Conservation (phyloP, 1,284 basidiomycete species). For the Afroboletus lepidellus region DNA sequence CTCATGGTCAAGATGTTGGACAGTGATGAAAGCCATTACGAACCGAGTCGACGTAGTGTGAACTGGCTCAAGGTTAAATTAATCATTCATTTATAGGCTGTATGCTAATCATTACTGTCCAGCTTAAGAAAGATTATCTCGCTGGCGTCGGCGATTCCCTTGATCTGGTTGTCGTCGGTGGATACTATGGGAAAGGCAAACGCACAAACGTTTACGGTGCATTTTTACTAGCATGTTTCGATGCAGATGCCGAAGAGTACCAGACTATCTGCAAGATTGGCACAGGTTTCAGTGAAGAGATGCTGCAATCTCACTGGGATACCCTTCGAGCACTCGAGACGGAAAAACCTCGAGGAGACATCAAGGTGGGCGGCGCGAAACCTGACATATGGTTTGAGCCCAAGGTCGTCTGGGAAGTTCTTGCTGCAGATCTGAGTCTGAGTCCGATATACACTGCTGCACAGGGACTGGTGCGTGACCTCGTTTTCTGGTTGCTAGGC, state of each 20-base stretch:
- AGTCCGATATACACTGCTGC: slow-evolving; percentile 97
- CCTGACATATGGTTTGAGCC: slow-evolving; percentile 96
- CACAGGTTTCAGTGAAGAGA: slow-evolving; percentile 95
- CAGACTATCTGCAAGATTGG: slow-evolving; percentile 99
- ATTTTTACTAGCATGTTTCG: slow-evolving; percentile 93
- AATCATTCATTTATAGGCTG: not conserved
- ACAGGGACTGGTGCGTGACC: slow-evolving; percentile 80
- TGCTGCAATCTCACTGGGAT: slow-evolving; percentile 81
- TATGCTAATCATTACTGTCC: not conserved
- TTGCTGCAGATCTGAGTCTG: slow-evolving; percentile 94
- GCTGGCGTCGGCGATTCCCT: slow-evolving; percentile 97
- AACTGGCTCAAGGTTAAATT: slow-evolving; percentile 93
- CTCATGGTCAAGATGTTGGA: slow-evolving; percentile 99
- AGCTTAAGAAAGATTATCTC: slow-evolving; percentile 98
- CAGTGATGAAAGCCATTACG: slow-evolving; percentile 88
- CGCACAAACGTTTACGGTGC: slow-evolving; percentile 96
- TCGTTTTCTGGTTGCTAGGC: not conserved
- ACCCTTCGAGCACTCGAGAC: slow-evolving; percentile 78
- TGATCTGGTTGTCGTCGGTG: slow-evolving; percentile 95
- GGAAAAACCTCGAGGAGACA: slow-evolving; percentile 66
- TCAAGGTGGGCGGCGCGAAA: slow-evolving; percentile 87
- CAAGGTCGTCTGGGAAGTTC: slow-evolving; percentile 95
- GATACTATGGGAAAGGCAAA: slow-evolving; percentile 97
- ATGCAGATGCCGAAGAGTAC: slow-evolving; percentile 85
- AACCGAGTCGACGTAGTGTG: slow-evolving; percentile 91